These are phyloP conservation scores for Fraxinus sp. DNA, from an alignment of 305 asterid species.

Conservation along the genomic window DNA sequence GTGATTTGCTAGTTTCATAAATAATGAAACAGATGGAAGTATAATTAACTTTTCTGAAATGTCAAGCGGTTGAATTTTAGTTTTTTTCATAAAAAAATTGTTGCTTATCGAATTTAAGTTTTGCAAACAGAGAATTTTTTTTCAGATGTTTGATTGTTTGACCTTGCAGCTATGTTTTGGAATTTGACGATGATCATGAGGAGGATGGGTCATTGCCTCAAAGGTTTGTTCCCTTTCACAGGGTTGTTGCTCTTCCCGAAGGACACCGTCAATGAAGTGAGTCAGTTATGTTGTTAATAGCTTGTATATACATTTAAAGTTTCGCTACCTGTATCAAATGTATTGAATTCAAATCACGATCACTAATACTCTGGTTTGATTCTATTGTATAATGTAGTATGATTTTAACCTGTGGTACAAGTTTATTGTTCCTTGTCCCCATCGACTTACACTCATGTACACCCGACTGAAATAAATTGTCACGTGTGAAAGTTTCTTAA, in stretches of 20 bases:
- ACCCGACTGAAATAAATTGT: neutral
- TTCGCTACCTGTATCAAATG: neutral
- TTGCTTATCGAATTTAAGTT: neutral
- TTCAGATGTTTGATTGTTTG: neutral
- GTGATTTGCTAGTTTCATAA: neutral
- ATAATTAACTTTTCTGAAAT: neutral
- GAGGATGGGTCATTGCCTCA: slow-evolving; percentile 90
- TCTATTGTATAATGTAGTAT: neutral
- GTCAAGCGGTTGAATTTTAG: neutral
- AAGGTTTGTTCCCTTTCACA: slow-evolving; percentile 78
- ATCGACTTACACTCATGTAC: neutral
- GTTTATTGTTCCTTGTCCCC: neutral
- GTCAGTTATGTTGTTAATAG: slow-evolving; percentile 2
- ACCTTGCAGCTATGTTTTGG: slow-evolving; percentile 69
- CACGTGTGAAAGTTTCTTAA: neutral
- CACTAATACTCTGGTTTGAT: neutral
- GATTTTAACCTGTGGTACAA: neutral
- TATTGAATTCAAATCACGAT: neutral
- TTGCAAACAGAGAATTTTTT: neutral
- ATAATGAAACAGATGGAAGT: neutral
- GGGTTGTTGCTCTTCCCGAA: slow-evolving; percentile 88
- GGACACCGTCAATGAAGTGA: slow-evolving; percentile 62
- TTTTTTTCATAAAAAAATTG: neutral
- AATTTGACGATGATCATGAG: slow-evolving; percentile 88
- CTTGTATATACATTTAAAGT: neutral